These are phyloP conservation scores for Termitomyces bulborhizus DNA, from an alignment of 768 basidiomycete genomes.

Conservation along the genomic window DNA sequence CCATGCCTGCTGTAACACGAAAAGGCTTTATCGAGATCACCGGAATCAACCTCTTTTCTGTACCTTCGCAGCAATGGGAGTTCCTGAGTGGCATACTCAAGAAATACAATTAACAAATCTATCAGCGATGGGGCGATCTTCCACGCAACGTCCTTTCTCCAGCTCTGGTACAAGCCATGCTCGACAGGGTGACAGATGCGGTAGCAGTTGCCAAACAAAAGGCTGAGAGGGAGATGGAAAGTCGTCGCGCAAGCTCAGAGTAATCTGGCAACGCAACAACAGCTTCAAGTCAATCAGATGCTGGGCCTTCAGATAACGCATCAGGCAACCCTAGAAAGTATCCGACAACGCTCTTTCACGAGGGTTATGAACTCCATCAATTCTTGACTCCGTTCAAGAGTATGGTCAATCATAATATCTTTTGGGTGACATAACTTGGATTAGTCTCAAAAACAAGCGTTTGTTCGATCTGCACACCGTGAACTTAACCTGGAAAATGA, in stretches of 20 bases:
- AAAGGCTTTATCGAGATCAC: conserved; percentile 13
- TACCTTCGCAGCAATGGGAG: conserved; percentile 7
- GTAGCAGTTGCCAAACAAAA: conserved; percentile 4
- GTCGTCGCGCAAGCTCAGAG: neutral
- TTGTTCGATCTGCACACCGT: no score
- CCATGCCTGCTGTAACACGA: conserved; percentile 10
- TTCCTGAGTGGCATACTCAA: conserved; percentile 4
- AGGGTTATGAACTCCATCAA: neutral
- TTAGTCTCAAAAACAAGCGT: no score
- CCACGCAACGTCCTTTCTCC: conserved; percentile 6
- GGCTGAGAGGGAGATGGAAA: conserved; percentile 3
- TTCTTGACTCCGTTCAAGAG: neutral
- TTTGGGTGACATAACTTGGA: no score
- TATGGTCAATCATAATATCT: neutral
- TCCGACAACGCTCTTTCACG: neutral
- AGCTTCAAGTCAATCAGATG: neutral
- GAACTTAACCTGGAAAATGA: no score
- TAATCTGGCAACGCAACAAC: neutral
- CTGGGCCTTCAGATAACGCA: neutral
- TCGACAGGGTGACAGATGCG: conserved; percentile 5
- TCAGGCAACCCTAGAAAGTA: neutral
- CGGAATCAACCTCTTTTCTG: conserved; percentile 3
- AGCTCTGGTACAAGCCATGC: conserved; percentile 6
- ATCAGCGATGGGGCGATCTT: conserved; percentile 9
- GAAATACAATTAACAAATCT: conserved; percentile 8